Evolutionary conservation across 441 rosid genomes (phyloP), one percentile per base, ranked within the genome.

Genomic region (Erodium chrysanthum): DNA sequence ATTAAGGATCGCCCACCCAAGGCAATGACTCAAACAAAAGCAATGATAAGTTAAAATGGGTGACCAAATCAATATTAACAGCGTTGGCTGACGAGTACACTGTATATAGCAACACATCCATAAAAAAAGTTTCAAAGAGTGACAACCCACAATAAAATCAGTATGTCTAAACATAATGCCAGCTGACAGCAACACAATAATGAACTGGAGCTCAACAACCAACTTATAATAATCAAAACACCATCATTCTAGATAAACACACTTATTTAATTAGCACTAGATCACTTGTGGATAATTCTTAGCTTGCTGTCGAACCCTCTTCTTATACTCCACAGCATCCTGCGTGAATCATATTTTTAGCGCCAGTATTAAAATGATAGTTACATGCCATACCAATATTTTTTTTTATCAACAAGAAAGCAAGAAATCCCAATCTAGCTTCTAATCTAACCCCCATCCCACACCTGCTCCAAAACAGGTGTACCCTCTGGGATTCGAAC

Each of bases 321-420:
- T 93, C 92, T 86, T 90, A 73, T 93, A 90, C 78, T 93, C 98
- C 0, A 21, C 74, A 14, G 76, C 75, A 80, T 93, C 97, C 98
- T 93, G 81, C 80, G 76, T 33, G 66, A 61, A n/a, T 2, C 52
- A 44, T 6, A 12, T 42, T 42, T 42, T 42, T 12, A 42, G 2
- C 6, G 2, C 7, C 6, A 33, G 37, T 33, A 33, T 33, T 33
- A 2, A 33, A 33, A n/a, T 33, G 37, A 33, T 33, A 33, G 37
- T 0, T 7, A 33, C 7, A 33, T 33, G 37, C 37, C 37, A 33
- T 33, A 7, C 37, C 37, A 4, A 33, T 33, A 2, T n/a, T n/a
- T n/a, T n/a, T n/a, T n/a, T n/a, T n/a, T n/a, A n/a, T n/a, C n/a
- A n/a, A n/a, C n/a, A n/a, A n/a, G n/a, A n/a, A n/a, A n/a, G n/a